Evolutionary conservation across 2,329 filamentous ascomycete species (phyloP).

Genomic region (Diaporthe amygdali): DNA sequence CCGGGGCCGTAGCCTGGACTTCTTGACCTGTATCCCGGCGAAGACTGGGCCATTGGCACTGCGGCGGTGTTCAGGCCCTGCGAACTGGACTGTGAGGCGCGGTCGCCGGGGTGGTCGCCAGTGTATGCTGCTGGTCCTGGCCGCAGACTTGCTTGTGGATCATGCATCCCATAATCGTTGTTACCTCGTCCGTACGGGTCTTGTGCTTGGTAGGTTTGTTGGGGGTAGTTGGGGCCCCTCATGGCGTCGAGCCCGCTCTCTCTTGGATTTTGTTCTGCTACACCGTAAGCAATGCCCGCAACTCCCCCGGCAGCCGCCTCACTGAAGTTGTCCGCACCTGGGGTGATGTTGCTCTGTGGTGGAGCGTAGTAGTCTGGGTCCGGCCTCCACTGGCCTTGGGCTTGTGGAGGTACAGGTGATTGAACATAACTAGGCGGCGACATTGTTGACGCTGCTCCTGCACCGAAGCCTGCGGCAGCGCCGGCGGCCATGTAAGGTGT

Average conservation of each 20-base stretch:
- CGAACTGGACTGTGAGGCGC: conserved; percentile 49
- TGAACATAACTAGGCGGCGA: conserved; percentile 36
- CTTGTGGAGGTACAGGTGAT: conserved; percentile 29
- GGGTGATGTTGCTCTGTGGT: conserved; percentile 54
- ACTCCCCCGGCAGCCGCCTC: conserved; percentile 68
- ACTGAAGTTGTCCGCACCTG: conserved; percentile 72
- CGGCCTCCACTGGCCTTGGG: conserved; percentile 30
- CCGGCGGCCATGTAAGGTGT: conserved; percentile 30
- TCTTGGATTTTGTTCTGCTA: conserved; percentile 68
- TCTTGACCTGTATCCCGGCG: conserved; percentile 45
- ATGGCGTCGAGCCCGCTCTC: conserved; percentile 70
- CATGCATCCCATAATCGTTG: background rate
- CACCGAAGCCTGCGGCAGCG: conserved; percentile 30
- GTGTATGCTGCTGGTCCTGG: conserved; percentile 26
- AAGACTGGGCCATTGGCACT: conserved; percentile 37
- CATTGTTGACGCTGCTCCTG: conserved; percentile 25
- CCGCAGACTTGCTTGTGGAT: conserved; percentile 30
- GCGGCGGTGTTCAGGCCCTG: conserved; percentile 43
- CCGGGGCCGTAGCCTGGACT: conserved; percentile 48
- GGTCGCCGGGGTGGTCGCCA: conserved; percentile 33
- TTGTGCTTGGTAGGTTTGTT: conserved; percentile 33
- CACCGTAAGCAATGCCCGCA: conserved; percentile 68
- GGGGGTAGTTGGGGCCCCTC: conserved; percentile 42
- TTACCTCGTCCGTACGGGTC: conserved; percentile 24
- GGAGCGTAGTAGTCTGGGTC: conserved; percentile 32